phyloP scores from a whole-genome alignment of 192 early-diverging fungal species.

The Coemansia sp. region DNA sequence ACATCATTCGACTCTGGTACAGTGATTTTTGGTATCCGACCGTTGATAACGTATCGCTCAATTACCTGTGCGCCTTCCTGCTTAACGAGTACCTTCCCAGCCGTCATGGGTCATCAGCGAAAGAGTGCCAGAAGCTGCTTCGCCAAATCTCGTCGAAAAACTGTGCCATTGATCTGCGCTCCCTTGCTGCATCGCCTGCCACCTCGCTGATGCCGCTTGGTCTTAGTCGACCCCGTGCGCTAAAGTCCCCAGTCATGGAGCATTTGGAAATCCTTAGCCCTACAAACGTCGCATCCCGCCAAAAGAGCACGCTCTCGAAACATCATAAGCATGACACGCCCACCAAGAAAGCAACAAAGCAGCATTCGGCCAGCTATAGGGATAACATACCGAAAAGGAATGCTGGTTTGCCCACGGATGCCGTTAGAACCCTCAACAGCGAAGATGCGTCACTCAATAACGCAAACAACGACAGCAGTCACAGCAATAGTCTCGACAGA shows the following conservation, averaged over 20 bases:
- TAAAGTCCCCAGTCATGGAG: background rate
- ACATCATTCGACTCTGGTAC: slow-evolving; percentile 81
- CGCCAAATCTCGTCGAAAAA: slow-evolving; percentile 18
- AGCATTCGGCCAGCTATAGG: too few species aligned
- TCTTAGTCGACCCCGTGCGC: background rate
- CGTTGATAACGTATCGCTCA: slow-evolving; percentile 44
- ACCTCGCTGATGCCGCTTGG: background rate
- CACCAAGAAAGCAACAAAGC: background rate
- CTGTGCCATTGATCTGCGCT: slow-evolving; percentile 12
- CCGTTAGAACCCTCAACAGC: background rate
- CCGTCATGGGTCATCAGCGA: slow-evolving; percentile 20
- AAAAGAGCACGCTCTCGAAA: background rate
- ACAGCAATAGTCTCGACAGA: background rate
- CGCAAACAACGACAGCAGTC: background rate
- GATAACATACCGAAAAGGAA: background rate
- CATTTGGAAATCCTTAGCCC: background rate
- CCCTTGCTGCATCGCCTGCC: background rate
- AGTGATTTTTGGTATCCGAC: slow-evolving; percentile 67
- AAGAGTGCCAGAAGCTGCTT: slow-evolving; percentile 39
- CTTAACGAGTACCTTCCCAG: slow-evolving; percentile 30
- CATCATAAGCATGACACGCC: background rate
- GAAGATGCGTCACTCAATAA: background rate
- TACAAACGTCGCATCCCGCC: background rate
- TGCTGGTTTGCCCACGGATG: background rate
- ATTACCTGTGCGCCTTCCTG: slow-evolving; percentile 34